Evolutionary conservation across 352 stramenopile genomes (phyloP).

Genomic region (Globisporangium cederbergense): DNA sequence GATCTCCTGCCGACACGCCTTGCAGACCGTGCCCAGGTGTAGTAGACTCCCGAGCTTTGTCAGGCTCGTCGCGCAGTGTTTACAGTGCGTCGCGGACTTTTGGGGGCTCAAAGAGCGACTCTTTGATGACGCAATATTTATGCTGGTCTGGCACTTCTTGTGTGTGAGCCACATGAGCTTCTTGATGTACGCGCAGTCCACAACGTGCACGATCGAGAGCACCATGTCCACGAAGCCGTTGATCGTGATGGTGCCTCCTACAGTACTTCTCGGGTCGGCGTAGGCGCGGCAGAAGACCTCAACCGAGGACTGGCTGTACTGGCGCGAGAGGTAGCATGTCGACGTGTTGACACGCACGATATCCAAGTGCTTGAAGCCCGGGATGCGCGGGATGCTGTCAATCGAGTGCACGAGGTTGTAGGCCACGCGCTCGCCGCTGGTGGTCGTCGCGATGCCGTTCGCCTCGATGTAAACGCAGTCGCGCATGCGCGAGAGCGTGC

Average conservation of each 20-base stretch:
- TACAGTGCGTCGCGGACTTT: neutral
- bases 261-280: neutral
- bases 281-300: slow-evolving; percentile 9
- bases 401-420: slow-evolving; percentile 8
- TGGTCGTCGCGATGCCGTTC: neutral
- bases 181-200: slow-evolving; percentile 15
- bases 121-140: slow-evolving; percentile 12
- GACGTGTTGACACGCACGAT: slow-evolving; percentile 25
- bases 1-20: slow-evolving; percentile 33
- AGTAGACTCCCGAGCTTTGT: slow-evolving; percentile 29
- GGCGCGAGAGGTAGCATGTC: slow-evolving; percentile 9
- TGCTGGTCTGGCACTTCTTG: slow-evolving; percentile 17
- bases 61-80: slow-evolving; percentile 28
- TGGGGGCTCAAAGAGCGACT: slow-evolving; percentile 1
- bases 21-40: slow-evolving; percentile 21
- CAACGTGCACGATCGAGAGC: slow-evolving; percentile 4
- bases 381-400: slow-evolving; percentile 7
- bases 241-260: neutral
- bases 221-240: neutral
- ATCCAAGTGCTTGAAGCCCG: slow-evolving; percentile 23
- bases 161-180: slow-evolving; percentile 8
- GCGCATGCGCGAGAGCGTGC: slow-evolving; percentile 27
- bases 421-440: neutral
- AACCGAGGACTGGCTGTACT: slow-evolving; percentile 6
- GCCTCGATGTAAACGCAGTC: slow-evolving; percentile 39